These are phyloP conservation scores for Coniochaeta sp. DNA, from an alignment of 2,329 filamentous ascomycete genomes.

Conservation along the genomic window DNA sequence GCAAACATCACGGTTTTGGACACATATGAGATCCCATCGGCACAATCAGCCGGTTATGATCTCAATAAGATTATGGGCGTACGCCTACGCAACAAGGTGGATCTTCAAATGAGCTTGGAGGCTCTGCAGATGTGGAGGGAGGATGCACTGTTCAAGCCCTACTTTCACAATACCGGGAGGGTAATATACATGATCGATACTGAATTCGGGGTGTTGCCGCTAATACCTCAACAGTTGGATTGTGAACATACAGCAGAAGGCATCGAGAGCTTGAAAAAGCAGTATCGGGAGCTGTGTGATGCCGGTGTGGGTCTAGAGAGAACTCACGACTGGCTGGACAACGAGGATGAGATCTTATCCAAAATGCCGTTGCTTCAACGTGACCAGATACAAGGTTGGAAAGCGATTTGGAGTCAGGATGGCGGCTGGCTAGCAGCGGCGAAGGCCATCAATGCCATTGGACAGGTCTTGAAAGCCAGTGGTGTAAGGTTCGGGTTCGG, in stretches of 20 bases:
- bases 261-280: not conserved
- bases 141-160: conserved; percentile 33
- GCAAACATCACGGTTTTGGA: conserved; percentile 38
- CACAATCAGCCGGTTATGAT: conserved; percentile 37
- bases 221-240: not conserved
- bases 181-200: conserved; percentile 14
- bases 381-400: conserved; percentile 36
- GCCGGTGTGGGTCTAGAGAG: conserved; percentile 31
- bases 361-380: conserved; percentile 30
- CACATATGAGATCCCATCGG: conserved; percentile 35
- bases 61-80: conserved; percentile 40
- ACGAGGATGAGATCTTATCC: conserved; percentile 32
- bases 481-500: conserved; percentile 35
- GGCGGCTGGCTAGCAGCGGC: conserved; percentile 39
- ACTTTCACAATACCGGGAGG: conserved; percentile 35
- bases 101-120: conserved; percentile 23
- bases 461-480: conserved; percentile 24
- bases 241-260: not conserved
- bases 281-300: conserved; percentile 27
- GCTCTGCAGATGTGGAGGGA: conserved; percentile 30
- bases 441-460: conserved; percentile 38
- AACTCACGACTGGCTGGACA: conserved; percentile 33
- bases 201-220: no score
- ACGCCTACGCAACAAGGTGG: conserved; percentile 21
- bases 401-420: conserved; percentile 32